Percentiles rank a stretch among this genome's conserved stretches.
Evolutionary conservation across 108 stramenopile species (phyloP).

Genomic region (Nannochloropsis salina): DNA sequence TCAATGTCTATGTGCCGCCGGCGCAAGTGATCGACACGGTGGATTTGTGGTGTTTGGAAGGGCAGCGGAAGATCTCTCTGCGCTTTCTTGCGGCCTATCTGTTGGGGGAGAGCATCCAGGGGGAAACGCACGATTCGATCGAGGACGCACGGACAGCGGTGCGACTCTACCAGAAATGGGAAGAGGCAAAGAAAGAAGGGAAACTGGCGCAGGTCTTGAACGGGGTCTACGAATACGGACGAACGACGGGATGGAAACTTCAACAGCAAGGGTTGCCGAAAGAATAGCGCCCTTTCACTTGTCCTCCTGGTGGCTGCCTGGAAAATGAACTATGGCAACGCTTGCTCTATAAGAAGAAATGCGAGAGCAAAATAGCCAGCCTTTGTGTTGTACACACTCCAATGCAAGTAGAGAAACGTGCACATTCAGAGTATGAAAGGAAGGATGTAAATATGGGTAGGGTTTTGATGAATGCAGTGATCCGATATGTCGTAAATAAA

Average conservation of each 20-base stretch:
- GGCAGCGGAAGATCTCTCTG: slow-evolving; percentile 76
- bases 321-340: too few species aligned
- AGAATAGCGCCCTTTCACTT: too few species aligned
- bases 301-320: too few species aligned
- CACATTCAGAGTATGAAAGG: too few species aligned
- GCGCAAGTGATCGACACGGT: slow-evolving; percentile 80
- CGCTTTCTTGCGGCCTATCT: slow-evolving; percentile 80
- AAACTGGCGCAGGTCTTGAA: slow-evolving; percentile 1
- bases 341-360: too few species aligned
- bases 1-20: slow-evolving; percentile 78
- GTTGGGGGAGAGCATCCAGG: slow-evolving; percentile 79
- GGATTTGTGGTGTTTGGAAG: slow-evolving; percentile 71
- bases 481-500: too few species aligned
- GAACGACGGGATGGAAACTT: background rate
- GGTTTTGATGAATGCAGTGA: too few species aligned
- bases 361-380: too few species aligned
- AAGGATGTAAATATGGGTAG: too few species aligned
- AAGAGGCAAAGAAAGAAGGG: background rate
- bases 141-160: slow-evolving; percentile 70
- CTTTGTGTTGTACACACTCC: too few species aligned
- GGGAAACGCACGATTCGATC: slow-evolving; percentile 85
- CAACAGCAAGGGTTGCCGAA: background rate
- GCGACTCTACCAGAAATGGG: slow-evolving; percentile 38
- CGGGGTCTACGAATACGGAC: background rate
- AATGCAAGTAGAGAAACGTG: too few species aligned